Base-by-base conservation (phyloP, 228 moss, liverwort and hornwort species). In the Sphagnum magellanicum region DNA sequence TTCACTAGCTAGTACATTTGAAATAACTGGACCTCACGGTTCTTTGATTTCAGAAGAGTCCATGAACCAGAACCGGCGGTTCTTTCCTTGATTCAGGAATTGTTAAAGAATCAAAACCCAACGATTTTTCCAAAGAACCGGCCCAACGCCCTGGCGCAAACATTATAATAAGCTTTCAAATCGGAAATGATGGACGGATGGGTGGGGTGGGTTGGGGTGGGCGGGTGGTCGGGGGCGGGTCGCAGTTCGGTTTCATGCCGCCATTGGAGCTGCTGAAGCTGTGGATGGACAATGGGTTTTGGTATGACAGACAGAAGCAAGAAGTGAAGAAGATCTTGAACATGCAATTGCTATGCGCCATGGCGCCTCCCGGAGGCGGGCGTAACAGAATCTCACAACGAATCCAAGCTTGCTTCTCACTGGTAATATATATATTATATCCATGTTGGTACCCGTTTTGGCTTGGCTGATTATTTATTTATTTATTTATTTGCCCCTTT, bases 221-320 rank as follows among this genome's bases (percentile, higher is more conserved):
- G 32, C 32, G 32, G 32, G 17, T 17, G 17, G 17, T 0, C 17
- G 17, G 32, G 32, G 32, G 32, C 52, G 62, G 52, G 4, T 47
- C 1, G 65, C 84, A 91, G 91, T 91, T 91, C 70, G 91, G 91
- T 0, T 91, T 91, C 53, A 88, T 91, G 84, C 91, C 91, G 70
- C 79, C 91, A n/a, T 60, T 91, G 68, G 91, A 91, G 65, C 76
- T 91, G 50, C 78, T 91, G 63, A 91, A 91, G 64, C 74, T 91
- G 48, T 91, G 91, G 91, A 88, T 91, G 74, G 91, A 91, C 61
- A 91, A 88, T 71, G 91, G 91, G 48, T 91, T 91, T 62, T 88
- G 88, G 88, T 91, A 91, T 69, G 88, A 91, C 67, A 88, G 91
- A 6, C 48, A 69, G 64, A 91, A 86, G 70, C 88, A 91, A 86